These are phyloP conservation scores for Stachybotrys chlorohalonatus DNA, from an alignment of 2,329 filamentous ascomycete species.

Conservation along the genomic window DNA sequence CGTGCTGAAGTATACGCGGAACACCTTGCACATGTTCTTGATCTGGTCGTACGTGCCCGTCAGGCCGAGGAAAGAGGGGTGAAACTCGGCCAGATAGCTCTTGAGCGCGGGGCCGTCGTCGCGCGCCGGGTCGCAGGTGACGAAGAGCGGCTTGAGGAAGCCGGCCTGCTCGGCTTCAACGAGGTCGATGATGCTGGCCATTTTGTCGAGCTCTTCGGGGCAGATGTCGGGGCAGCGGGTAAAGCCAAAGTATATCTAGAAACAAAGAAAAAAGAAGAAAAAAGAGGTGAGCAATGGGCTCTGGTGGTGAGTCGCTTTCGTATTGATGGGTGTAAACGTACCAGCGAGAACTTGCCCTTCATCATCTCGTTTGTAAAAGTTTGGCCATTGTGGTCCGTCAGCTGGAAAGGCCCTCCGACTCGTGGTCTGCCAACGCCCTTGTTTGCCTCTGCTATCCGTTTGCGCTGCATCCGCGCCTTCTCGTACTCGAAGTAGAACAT, in stretches of 20 bases:
- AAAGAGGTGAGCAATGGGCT: too few species aligned
- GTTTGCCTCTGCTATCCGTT: constrained; percentile 79
- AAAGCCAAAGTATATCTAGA: constrained; percentile 93
- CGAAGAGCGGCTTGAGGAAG: constrained; percentile 70
- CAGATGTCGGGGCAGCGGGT: constrained; percentile 98
- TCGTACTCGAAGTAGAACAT: constrained; percentile 90
- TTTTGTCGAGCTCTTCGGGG: constrained; percentile 98
- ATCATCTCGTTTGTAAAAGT: constrained; percentile 71
- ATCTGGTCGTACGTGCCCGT: constrained; percentile 92
- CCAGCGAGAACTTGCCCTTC: constrained; percentile 77
- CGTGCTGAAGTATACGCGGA: constrained; percentile 95
- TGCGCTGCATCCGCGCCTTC: constrained; percentile 82
- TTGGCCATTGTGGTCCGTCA: constrained; percentile 74
- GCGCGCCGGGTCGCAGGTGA: constrained; percentile 89
- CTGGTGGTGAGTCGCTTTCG: too few species aligned
- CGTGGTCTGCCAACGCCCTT: constrained; percentile 91
- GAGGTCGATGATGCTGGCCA: constrained; percentile 87
- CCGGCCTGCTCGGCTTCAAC: constrained; percentile 43
- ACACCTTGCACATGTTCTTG: constrained; percentile 89
- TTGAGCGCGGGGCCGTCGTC: constrained; percentile 81
- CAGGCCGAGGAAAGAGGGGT: constrained; percentile 74
- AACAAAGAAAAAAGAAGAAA: too few species aligned
- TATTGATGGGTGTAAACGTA: constrained; percentile 27
- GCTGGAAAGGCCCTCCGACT: constrained; percentile 78
- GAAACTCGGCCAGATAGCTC: constrained; percentile 84